Evolutionary conservation across 306 rosid genomes (phyloP), one percentile per base, ranked within the genome.

Genomic region (Carpinus viminea): DNA sequence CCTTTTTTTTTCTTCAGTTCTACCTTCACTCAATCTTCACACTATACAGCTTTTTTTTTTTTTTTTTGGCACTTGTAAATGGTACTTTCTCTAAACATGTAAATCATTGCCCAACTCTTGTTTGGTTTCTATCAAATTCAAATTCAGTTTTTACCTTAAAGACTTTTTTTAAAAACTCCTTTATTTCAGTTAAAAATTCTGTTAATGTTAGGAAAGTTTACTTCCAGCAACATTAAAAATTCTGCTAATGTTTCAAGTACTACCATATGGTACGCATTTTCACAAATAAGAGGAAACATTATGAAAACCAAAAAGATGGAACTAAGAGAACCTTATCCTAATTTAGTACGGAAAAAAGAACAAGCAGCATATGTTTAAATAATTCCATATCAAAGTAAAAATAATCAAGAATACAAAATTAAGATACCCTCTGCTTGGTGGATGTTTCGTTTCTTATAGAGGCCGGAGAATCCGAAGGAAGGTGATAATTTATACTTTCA

Each of bases 401-500:
- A 20, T 68, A 77, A 83, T 62, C 73, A 68, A 66, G 69, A 57
- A 69, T 28, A 21, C 65, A 26, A 59, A 36, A 54, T 64, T 66
- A 70, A 45, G 74, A 74, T 80, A 93, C 97, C 94, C 86, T 92
- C 75, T 79, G 87, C 68, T 70, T 79, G 74, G 85, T 68, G 69
- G 84, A 85, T 70, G 85, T 69, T 80, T 85, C 97, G 76, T 85
- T 50, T 80, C 85, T 70, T 77, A 92, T 59, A 80, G 90, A 88
- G 57, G 96, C 97, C 15, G 87, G 90, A 79, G 97, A 92, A 86
- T 94, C 98, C 65, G 96, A 92, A 76, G 91, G 85, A 82, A 94
- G 90, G 31, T 74, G 92, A 81, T 94, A 94, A 73, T 82, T 82
- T 24, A 90, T 78, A 71, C 88, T 88, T 76, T 94, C 98, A 74